These are phyloP conservation scores for Cicer cuneatum DNA, from an alignment of 306 rosid species.

Conservation along the genomic window DNA sequence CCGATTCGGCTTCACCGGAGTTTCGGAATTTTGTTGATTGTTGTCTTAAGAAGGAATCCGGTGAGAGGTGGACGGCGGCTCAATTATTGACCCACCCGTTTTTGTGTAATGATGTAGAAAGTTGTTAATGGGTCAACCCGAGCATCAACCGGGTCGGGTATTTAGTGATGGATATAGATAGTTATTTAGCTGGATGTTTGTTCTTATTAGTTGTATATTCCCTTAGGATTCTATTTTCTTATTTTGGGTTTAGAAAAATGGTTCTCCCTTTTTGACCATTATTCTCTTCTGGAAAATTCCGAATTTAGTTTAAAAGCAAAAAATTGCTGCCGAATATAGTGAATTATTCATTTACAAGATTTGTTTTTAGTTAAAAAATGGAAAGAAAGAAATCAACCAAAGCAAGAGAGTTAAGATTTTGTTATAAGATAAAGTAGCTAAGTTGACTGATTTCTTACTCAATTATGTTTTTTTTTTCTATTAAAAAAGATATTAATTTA, in stretches of 20 bases:
- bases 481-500: no score
- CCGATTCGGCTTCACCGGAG: conserved; percentile 61
- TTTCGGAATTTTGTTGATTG: conserved; percentile 69
- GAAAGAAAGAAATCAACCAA: no score
- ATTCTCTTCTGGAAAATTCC: not conserved
- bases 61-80: conserved; percentile 74
- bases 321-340: conserved; percentile 18
- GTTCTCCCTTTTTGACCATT: conserved; percentile 37
- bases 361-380: not conserved
- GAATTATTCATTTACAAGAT: not conserved
- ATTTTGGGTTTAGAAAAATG: conserved; percentile 4
- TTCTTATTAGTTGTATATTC: conserved; percentile 41
- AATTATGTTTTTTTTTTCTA: no score
- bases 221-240: conserved; percentile 16
- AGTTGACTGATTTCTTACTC: no score
- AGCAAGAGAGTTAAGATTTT: no score
- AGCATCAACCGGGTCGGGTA: conserved; percentile 15
- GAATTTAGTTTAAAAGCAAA: conserved; percentile 5
- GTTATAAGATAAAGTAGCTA: no score
- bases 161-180: not conserved
- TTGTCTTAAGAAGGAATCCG: conserved; percentile 82
- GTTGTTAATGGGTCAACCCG: not conserved
- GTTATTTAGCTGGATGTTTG: not conserved
- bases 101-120: conserved; percentile 44
- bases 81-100: conserved; percentile 81